phyloP scores from a whole-genome alignment of 352 stramenopile species.

The Globisporangium megalacanthum region DNA sequence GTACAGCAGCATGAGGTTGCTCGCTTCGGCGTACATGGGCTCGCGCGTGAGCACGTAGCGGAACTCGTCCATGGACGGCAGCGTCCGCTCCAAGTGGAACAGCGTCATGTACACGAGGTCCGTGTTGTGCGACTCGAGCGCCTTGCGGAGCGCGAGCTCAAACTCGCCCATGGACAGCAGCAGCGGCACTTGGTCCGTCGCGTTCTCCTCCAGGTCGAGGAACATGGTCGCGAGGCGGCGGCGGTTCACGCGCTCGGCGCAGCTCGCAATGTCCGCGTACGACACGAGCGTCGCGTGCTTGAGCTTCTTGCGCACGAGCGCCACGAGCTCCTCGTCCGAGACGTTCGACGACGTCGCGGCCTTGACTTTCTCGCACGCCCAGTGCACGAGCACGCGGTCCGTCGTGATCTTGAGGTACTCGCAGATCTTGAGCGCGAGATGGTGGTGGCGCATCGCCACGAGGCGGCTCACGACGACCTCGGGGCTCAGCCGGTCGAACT shows the following conservation, averaged over 20 bases:
- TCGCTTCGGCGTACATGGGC: constrained; percentile 63
- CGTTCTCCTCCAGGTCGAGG: constrained; percentile 81
- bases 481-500: constrained; percentile 79
- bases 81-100: constrained; percentile 78
- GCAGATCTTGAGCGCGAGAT: constrained; percentile 89
- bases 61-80: constrained; percentile 81
- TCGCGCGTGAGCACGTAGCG: constrained; percentile 69
- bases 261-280: constrained; percentile 80
- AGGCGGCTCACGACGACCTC: constrained; percentile 86
- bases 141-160: constrained; percentile 86
- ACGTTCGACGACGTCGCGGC: constrained; percentile 37
- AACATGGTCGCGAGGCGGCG: constrained; percentile 88
- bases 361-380: constrained; percentile 89
- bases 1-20: constrained; percentile 71
- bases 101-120: constrained; percentile 89
- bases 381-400: constrained; percentile 86
- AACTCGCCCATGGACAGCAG: constrained; percentile 90
- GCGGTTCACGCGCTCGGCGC: constrained; percentile 73
- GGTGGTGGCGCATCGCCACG: constrained; percentile 80
- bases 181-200: constrained; percentile 85
- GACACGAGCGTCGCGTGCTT: constrained; percentile 76
- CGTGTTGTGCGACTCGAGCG: constrained; percentile 84
- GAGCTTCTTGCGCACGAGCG: constrained; percentile 78
- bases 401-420: constrained; percentile 86
- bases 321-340: constrained; percentile 77